A percentile compares a stretch with the other conserved stretches of the same genome.
Evolutionary conservation across 2,329 filamentous ascomycete species (phyloP).

Genomic region (Claviceps sorghi): DNA sequence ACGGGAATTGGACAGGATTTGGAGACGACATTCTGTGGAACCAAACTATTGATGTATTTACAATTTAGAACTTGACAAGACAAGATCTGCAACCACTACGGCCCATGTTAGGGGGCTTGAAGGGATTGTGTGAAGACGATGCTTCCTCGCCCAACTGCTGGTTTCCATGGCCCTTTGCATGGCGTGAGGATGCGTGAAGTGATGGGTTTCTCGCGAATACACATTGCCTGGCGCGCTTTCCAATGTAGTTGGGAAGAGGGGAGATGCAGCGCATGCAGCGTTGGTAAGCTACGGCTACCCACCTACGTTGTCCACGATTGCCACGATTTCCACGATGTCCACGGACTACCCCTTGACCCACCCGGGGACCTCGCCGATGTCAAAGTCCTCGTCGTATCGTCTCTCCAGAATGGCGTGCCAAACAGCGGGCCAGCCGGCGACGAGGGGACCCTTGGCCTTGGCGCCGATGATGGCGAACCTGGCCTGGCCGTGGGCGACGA

Average conservation of each 20-base stretch:
- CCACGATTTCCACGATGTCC: too few relatives aligned
- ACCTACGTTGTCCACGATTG: too few relatives aligned
- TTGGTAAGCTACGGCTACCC: too few relatives aligned
- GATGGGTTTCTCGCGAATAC: background rate
- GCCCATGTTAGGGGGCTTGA: background rate
- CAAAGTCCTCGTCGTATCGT: constrained; percentile 41
- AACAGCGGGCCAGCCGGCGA: constrained; percentile 61
- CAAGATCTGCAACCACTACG: background rate
- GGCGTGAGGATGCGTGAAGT: background rate
- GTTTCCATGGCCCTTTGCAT: too few relatives aligned
- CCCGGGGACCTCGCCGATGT: constrained; percentile 56
- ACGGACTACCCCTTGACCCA: constrained; percentile 52
- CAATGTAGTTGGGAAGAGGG: too few relatives aligned
- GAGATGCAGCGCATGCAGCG: too few relatives aligned
- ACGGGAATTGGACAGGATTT: background rate
- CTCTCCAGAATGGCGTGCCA: constrained; percentile 53
- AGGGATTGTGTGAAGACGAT: background rate
- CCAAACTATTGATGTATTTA: constrained; percentile 7
- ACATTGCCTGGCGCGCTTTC: too few relatives aligned
- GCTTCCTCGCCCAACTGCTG: too few relatives aligned
- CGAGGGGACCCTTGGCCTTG: constrained; percentile 48
- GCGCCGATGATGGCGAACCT: constrained; percentile 75
- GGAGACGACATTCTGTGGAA: constrained; percentile 2
- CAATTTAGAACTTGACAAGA: background rate
- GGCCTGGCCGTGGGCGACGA: constrained; percentile 60